Evolutionary conservation across 176 grass and related monocot species (phyloP).

Genomic region (Pontederia paniculata): DNA sequence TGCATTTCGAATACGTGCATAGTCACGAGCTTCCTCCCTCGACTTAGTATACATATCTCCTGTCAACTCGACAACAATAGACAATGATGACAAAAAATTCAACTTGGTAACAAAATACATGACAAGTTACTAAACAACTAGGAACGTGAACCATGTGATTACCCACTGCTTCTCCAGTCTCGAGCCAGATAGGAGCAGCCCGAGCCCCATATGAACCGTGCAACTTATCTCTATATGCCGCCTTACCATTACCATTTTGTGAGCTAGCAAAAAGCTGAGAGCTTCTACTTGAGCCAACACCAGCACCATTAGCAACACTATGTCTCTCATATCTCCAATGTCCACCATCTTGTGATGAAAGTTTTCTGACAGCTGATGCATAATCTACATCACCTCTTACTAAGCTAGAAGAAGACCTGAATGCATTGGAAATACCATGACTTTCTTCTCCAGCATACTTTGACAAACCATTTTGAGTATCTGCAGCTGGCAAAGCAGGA

Average conservation of each 20-base stretch:
- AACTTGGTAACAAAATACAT: constrained; percentile 7
- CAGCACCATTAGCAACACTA: constrained; percentile 36
- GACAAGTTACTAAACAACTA: not conserved
- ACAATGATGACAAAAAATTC: constrained; percentile 15
- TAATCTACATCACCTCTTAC: constrained; percentile 53
- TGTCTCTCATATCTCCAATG: constrained; percentile 57
- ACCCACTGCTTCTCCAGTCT: constrained; percentile 93
- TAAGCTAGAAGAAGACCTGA: constrained; percentile 28
- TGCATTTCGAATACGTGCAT: constrained; percentile 77
- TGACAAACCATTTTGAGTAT: constrained; percentile 45
- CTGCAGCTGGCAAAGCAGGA: constrained; percentile 52
- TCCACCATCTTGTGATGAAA: constrained; percentile 45
- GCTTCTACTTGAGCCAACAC: constrained; percentile 33
- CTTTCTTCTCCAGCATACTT: constrained; percentile 32
- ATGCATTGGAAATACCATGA: constrained; percentile 28
- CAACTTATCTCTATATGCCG: constrained; percentile 61
- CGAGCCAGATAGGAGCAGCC: constrained; percentile 69
- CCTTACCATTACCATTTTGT: constrained; percentile 40
- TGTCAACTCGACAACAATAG: constrained; percentile 18
- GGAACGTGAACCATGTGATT: constrained; percentile 20
- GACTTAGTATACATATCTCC: constrained; percentile 77
- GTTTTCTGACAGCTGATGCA: constrained; percentile 77
- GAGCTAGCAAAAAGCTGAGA: constrained; percentile 38
- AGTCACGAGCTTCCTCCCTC: constrained; percentile 93
- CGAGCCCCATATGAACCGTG: constrained; percentile 30